phyloP scores from a whole-genome alignment of 2,329 filamentous ascomycete species.

The Sporothrix pseudoabietina region DNA sequence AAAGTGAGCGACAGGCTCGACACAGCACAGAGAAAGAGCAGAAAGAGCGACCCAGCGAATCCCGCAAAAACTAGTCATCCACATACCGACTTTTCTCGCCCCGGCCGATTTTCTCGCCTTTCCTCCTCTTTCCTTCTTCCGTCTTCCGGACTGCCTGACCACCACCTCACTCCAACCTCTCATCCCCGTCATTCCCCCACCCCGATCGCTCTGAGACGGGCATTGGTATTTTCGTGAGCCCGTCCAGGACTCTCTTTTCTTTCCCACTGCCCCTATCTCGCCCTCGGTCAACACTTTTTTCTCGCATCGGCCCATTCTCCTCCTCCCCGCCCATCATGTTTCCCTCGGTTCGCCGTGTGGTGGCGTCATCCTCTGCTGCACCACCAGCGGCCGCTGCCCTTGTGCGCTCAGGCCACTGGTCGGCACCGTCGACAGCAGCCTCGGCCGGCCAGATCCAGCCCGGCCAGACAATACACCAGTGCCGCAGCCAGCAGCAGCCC shows the following conservation, averaged over 20 bases:
- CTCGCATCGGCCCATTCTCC: background rate
- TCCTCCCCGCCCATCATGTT: conserved; percentile 30
- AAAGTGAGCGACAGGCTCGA: background rate
- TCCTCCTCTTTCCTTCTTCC: background rate
- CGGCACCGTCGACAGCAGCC: conserved; percentile 5
- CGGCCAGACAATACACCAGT: conserved; percentile 37
- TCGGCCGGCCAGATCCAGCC: conserved; percentile 41
- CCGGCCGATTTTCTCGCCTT: background rate
- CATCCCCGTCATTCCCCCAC: background rate
- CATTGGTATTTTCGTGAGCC: background rate
- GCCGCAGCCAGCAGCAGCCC: conserved; percentile 14
- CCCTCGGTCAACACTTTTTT: background rate
- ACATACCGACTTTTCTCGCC: conserved; percentile 26
- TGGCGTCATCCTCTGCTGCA: conserved; percentile 32
- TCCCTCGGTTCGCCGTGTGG: conserved; percentile 35
- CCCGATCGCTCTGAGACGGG: conserved; percentile 12
- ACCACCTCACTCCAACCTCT: conserved; percentile 5
- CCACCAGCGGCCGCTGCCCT: conserved; percentile 26
- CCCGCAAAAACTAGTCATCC: conserved; percentile 24
- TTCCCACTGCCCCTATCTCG: background rate
- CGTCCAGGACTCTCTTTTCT: background rate
- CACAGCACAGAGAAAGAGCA: background rate
- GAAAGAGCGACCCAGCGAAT: background rate
- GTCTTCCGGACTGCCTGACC: conserved; percentile 20
- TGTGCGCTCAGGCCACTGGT: conserved; percentile 11